phyloP scores from a whole-genome alignment of 2,329 filamentous ascomycete genomes.

The Fusarium dlaminii region DNA sequence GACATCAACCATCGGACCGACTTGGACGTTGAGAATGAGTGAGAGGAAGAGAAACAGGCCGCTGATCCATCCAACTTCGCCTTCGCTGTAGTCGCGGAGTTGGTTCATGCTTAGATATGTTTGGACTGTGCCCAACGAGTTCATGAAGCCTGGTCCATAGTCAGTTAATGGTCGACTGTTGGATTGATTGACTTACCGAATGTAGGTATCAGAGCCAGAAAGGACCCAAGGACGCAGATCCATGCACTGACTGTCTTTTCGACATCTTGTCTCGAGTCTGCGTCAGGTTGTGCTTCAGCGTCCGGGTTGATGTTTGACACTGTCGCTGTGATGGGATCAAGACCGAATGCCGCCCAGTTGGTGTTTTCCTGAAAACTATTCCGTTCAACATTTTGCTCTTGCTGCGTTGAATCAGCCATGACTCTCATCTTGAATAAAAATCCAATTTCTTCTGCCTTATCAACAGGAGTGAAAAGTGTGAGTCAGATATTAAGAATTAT shows the following conservation, averaged over 20 bases:
- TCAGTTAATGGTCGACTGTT: neutral
- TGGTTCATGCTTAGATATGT: slow-evolving; percentile 57
- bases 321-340: slow-evolving; percentile 27
- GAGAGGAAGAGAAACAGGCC: slow-evolving; percentile 57
- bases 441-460: neutral
- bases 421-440: neutral
- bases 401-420: neutral
- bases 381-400: neutral
- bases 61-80: slow-evolving; percentile 61
- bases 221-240: slow-evolving; percentile 40
- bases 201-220: slow-evolving; percentile 34
- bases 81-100: slow-evolving; percentile 51
- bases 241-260: slow-evolving; percentile 35
- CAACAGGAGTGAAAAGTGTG: neutral
- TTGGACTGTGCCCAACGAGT: slow-evolving; percentile 58
- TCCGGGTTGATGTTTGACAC: slow-evolving; percentile 28
- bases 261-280: slow-evolving; percentile 16
- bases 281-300: slow-evolving; percentile 18
- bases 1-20: slow-evolving; percentile 59
- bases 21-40: slow-evolving; percentile 56
- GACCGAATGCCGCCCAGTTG: slow-evolving; percentile 24
- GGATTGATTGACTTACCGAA: slow-evolving; percentile 26
- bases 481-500: slow-evolving; percentile 9
- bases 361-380: slow-evolving; percentile 1
- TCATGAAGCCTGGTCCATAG: slow-evolving; percentile 55